Base-by-base conservation (phyloP, 2,329 filamentous ascomycete species). In the Colletotrichum salicis region DNA sequence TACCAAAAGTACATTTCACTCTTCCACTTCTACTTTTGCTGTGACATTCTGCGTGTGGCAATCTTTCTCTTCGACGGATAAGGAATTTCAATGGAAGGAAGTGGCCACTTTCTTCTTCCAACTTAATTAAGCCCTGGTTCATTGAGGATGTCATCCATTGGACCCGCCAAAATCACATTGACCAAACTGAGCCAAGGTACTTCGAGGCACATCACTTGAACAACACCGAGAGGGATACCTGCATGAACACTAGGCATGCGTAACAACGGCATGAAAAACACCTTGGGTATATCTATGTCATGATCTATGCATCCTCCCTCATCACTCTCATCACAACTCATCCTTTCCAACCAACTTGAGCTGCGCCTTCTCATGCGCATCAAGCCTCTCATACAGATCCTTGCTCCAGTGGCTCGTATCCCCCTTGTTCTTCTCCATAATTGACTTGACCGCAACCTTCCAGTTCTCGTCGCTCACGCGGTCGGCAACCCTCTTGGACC, bases 281-380 rank as follows among this genome's bases (percentile, higher is more conserved):
- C 35, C 11, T 57, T 57, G 35, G 65, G 48, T 71, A 71, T 67
- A 67, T 62, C 19, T 70, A 71, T 67, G 61, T 62, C 12, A 22
- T 57, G 10, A 11, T 69, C 70, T 48, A 60, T 51, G 15, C 27
- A 51, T 51, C 22, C 48, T 10, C 48, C n/a, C 31, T 12, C 29
- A 27, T 56, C n/a, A 35, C 27, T 48, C 55, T n/a, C 41, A 77
- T 79, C 78, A 80, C 27, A 29, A 29, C 27, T 29, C 27, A 76
- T 79, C 76, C 71, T 72, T 73, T 3, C 48, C 64, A 48, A 73
- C 37, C 29, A 35, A n/a, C 58, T 69, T 74, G 64, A 73, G 6
- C 66, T 75, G 71, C 64, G 57, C 58, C 57, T 66, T 64, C 55
- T 73, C 71, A 22, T 72, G 68, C 58, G 64, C 61, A 22, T 73